phyloP scores from a whole-genome alignment of 108 stramenopile genomes.

The Schizochytrium sp. region DNA sequence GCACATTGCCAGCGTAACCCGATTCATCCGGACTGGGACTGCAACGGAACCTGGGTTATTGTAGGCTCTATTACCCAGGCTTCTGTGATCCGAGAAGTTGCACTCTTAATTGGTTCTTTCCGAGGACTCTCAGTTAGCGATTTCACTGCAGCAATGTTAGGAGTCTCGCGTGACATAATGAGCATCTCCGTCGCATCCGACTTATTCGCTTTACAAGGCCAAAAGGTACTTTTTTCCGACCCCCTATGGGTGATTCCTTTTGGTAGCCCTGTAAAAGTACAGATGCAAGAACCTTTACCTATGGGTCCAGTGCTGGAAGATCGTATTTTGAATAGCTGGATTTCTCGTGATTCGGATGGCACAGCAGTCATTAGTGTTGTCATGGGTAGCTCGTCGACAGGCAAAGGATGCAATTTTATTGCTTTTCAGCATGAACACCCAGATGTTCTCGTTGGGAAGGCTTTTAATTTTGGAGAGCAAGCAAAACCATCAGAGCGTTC shows the following conservation, averaged over 20 bases:
- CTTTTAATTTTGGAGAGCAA: neutral
- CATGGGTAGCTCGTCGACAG: neutral
- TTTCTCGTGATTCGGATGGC: neutral
- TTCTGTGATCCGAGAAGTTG: neutral
- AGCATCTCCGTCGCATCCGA: neutral
- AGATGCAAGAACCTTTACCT: conserved; percentile 11
- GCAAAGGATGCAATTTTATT: neutral
- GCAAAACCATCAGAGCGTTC: neutral
- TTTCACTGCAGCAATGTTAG: neutral
- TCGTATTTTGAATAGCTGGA: neutral
- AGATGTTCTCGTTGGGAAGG: neutral
- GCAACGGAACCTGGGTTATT: neutral
- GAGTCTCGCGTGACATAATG: neutral
- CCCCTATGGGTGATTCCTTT: neutral
- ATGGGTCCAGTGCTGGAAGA: conserved; percentile 10
- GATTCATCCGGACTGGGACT: neutral
- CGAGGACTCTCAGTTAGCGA: conserved; percentile 15
- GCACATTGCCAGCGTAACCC: neutral
- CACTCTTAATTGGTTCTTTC: neutral
- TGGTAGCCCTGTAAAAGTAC: neutral
- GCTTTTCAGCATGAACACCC: neutral
- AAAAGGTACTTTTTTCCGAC: neutral
- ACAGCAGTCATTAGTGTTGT: neutral
- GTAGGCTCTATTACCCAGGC: neutral
- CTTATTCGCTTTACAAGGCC: neutral